Evolutionary conservation across 371 early-diverging fungal genomes (phyloP).

Genomic region (Lichtheimia hyalospora): DNA sequence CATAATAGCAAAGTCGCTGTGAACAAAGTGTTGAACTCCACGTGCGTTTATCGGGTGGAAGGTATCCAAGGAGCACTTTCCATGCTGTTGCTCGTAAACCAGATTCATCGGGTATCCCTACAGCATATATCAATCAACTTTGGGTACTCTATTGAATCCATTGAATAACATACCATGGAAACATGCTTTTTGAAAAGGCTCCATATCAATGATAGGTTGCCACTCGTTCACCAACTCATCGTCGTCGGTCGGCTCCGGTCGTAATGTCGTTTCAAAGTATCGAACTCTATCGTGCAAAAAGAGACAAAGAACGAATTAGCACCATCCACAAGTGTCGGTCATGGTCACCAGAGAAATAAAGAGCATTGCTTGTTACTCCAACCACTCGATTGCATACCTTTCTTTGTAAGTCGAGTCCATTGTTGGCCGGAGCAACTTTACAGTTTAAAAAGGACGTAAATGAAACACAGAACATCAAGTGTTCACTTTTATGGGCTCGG

Average conservation of each 20-base stretch:
- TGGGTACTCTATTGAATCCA: not conserved
- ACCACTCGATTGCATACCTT: constrained; percentile 19
- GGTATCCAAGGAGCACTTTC: constrained; percentile 74
- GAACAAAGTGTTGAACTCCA: constrained; percentile 59
- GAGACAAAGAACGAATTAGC: not conserved
- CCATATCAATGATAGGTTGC: constrained; percentile 51
- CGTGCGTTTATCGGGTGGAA: constrained; percentile 72
- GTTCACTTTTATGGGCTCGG: too few relatives aligned
- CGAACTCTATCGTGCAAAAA: constrained; percentile 26
- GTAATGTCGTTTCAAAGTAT: constrained; percentile 37
- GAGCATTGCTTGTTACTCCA: not conserved
- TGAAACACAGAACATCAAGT: not conserved
- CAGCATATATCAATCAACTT: too few relatives aligned
- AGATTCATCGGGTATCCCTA: constrained; percentile 78
- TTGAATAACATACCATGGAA: constrained; percentile 38
- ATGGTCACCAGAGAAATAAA: not conserved
- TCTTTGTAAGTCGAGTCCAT: constrained; percentile 48
- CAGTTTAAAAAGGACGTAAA: not conserved
- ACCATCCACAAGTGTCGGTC: not conserved
- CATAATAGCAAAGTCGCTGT: constrained; percentile 67
- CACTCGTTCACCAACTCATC: constrained; percentile 20
- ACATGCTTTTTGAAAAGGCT: constrained; percentile 51
- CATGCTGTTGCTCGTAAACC: constrained; percentile 69
- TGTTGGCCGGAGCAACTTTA: constrained; percentile 1
- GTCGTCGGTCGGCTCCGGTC: constrained; percentile 20